Evolutionary conservation across 495 filamentous ascomycete species (phyloP).

Genomic region (Penicillium goetzii): DNA sequence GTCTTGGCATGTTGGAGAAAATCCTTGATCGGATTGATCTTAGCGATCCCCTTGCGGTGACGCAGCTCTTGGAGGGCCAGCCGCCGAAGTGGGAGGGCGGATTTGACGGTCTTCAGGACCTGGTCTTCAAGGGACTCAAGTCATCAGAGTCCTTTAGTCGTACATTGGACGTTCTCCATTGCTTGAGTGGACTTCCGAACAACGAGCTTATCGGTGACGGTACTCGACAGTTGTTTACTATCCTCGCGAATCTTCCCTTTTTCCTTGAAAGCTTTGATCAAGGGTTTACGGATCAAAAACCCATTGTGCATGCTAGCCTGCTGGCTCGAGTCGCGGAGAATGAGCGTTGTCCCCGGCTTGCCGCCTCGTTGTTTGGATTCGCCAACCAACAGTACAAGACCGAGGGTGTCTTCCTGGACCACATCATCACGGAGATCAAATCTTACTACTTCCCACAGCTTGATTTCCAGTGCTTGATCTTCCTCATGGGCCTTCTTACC

Average conservation of each 20-base stretch:
- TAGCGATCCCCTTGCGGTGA: slow-evolving; percentile 65
- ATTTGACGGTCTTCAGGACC: slow-evolving; percentile 83
- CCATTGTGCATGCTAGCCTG: slow-evolving; percentile 64
- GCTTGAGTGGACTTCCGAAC: slow-evolving; percentile 76
- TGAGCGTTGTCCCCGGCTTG: slow-evolving; percentile 54
- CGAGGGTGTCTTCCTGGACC: slow-evolving; percentile 74
- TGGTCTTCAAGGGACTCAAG: slow-evolving; percentile 88
- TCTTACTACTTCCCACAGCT: slow-evolving; percentile 80
- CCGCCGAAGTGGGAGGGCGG: slow-evolving; percentile 86
- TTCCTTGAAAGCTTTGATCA: slow-evolving; percentile 82
- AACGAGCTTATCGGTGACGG: slow-evolving; percentile 81
- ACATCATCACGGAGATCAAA: slow-evolving; percentile 75
- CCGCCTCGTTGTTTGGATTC: slow-evolving; percentile 66
- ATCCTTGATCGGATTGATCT: slow-evolving; percentile 84
- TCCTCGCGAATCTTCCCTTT: slow-evolving; percentile 86
- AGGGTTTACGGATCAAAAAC: slow-evolving; percentile 54
- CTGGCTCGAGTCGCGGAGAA: slow-evolving; percentile 73
- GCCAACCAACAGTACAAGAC: slow-evolving; percentile 68
- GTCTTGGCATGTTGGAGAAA: slow-evolving; percentile 87
- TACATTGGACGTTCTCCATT: slow-evolving; percentile 77
- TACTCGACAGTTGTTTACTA: slow-evolving; percentile 77
- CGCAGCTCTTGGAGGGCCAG: slow-evolving; percentile 71
- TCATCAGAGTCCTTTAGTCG: slow-evolving; percentile 79
- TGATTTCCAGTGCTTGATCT: slow-evolving; percentile 83
- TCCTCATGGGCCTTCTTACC: slow-evolving; percentile 88